Base-by-base conservation (phyloP, 345 rosid genomes). In the Kandelia obovata region DNA sequence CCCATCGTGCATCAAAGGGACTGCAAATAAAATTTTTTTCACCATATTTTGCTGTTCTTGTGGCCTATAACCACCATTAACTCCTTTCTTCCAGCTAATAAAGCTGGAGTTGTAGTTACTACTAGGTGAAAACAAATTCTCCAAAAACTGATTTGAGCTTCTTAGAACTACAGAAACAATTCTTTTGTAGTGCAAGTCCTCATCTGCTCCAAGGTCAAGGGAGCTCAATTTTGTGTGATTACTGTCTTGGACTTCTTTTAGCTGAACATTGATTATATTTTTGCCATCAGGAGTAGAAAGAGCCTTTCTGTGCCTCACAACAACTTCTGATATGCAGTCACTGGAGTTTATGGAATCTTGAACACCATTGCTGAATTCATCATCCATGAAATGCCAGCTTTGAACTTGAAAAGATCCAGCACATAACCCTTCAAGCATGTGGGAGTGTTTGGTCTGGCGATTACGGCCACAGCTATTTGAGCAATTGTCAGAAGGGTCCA, bases 1-100 rank as follows among this genome's bases (percentile, higher is more conserved):
- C 9, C 58, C 64, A 15, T 52, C 77, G 37, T 85, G 79, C 93
- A 93, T 83, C 78, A 83, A 70, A 61, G 97, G 97, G n/a, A 91
- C 87, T 20, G 82, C 61, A 58, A 83, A 83, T 66, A 91, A 67
- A 52, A 88, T 83, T 79, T 77, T 86, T 78, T 79, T 84, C 34
- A 93, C 69, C 43, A 84, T 62, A 53, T 81, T 82, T 73, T 90
- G 97, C 19, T 78, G 79, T n/a, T 43, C 68, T 65, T 17, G 62
- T 30, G 81, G 70, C 70, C 67, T 71, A 51, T 49, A 68, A 61
- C 62, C 66, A 25, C 77, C 65, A 31, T 61, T 43, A 10, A 32
- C 86, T 66, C 43, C 75, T 71, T 74, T 80, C 82, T 86, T 84
- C 97, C 98, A 91, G 20, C 74, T 62, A 61, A 67, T 56, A 76